Evolutionary conservation across 305 asterid genomes (phyloP).

Genomic region (Ruellia speciosa): DNA sequence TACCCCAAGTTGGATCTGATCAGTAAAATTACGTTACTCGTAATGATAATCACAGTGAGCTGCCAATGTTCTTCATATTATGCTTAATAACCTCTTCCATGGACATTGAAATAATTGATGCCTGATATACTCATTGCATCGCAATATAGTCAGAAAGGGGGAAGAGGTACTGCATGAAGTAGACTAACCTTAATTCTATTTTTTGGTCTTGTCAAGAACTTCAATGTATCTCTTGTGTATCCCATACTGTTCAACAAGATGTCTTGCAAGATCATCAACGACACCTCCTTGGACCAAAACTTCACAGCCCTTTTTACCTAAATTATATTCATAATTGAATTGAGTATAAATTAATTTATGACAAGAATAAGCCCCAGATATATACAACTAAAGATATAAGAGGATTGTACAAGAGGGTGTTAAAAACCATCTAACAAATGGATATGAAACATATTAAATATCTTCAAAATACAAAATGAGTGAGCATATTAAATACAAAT

Average conservation of each 20-base stretch:
- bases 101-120: background rate
- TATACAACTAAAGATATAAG: too few relatives aligned
- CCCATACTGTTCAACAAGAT: constrained; percentile 75
- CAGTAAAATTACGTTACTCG: background rate
- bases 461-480: background rate
- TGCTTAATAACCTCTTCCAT: background rate
- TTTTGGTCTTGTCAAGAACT: constrained; percentile 85
- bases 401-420: background rate
- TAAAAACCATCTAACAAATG: background rate
- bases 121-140: background rate
- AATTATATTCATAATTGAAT: background rate
- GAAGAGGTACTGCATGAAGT: background rate
- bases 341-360: background rate
- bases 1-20: background rate
- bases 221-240: constrained; percentile 82
- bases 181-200: constrained; percentile 35
- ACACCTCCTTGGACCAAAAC: constrained; percentile 95
- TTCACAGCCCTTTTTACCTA: constrained; percentile 89
- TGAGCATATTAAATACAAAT: too few relatives aligned
- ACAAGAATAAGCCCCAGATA: background rate
- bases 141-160: background rate
- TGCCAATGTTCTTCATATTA: constrained; percentile 3
- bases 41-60: background rate
- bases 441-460: constrained; percentile 4
- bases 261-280: constrained; percentile 74